Evolutionary conservation across 192 early-diverging fungal genomes (phyloP), one percentile per base, ranked within the genome.

Genomic region (Lobulomyces angularis): DNA sequence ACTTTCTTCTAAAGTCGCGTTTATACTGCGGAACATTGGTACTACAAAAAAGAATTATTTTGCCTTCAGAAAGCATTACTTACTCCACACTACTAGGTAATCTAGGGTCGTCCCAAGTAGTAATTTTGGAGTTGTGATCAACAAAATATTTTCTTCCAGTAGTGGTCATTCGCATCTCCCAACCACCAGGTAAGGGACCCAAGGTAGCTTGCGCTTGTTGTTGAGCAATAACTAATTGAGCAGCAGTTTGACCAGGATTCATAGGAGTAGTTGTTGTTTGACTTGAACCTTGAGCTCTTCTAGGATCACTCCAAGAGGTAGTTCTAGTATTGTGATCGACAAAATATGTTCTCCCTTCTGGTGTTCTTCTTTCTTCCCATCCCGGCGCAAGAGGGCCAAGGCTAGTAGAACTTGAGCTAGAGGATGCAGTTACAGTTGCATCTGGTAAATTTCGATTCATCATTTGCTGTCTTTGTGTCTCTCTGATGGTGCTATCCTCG

Each of bases 11-110:
- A 73, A 85, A 88, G 61, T 88, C 86, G 24, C 86, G 76, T 65
- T 88, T 88, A 53, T 88, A 88, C 55, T 88, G 83, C 29, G 86
- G 86, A 22, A 88, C 86, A 37, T 81, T 84, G 56, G 81, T 74
- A 37, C 37, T 3, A 11, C n/a, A 22, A 3, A 24, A 8, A 9
- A 2, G 7, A 24, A 11, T 11, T 8, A n/a, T 11, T 47, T 46
- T n/a, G 1, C 20, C 21, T 5, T 22, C 8, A 3, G 12, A 2
- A 32, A 3, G 31, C n/a, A 16, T 11, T 9, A 46, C 1, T 44
- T 5, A 38, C 16, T 43, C 41, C 5, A 43, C 27, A 21, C 41
- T 43, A 18, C 41, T 43, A 8, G 41, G 41, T 12, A 39, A n/a
- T 41, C 47, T 27, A 11, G 47, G 47, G 62, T 58, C 86, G 51